Evolutionary conservation across 192 early-diverging fungal species (phyloP), one percentile per base, ranked within the genome.

Genomic region (Dimargaris xerosporica): DNA sequence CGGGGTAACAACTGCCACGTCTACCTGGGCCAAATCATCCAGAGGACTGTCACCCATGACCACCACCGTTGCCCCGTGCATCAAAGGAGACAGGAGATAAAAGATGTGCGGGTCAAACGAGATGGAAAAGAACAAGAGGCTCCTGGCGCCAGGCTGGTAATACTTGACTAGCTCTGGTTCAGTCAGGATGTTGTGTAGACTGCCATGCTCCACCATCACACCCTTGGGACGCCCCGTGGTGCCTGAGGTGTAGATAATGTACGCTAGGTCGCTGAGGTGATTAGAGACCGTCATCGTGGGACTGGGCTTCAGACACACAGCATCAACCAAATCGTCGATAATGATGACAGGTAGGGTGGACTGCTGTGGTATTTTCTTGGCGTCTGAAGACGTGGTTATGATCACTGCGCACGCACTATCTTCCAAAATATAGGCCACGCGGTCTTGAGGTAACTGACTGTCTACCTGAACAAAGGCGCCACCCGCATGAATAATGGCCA

Each of bases 161-260:
- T 56, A 56, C 19, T 56, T 17, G 29, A 31, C 15, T n/a, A 56
- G 19, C 17, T 10, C 29, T 10, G 54, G 54, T 12, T 56, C 30
- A 1, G 30, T 34, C 16, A 29, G 16, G 19, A 56, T 26, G 9
- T 26, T 31, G 25, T 6, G 23, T 28, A 56, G 7, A 1, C 54
- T 34, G 15, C 54, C 28, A 28, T 56, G 54, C 28, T 56, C 54
- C 28, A 56, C 15, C 34, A 56, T 28, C 10, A 56, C 54, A 10
- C 54, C 54, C 34, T 56, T 56, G 54, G 54, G 54, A 12, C 30
- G 54, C 5, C 54, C 54, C n/a, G 54, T 56, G 12, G 54, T 56
- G 17, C 54, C 54, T 11, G 54, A 56, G 6, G 54, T 56, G 28
- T 56, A 56, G 9, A 56, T 34, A 29, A 56, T 56, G 30, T 56